phyloP scores from a whole-genome alignment of 2,329 filamentous ascomycete genomes.

The Diatrype stigma region DNA sequence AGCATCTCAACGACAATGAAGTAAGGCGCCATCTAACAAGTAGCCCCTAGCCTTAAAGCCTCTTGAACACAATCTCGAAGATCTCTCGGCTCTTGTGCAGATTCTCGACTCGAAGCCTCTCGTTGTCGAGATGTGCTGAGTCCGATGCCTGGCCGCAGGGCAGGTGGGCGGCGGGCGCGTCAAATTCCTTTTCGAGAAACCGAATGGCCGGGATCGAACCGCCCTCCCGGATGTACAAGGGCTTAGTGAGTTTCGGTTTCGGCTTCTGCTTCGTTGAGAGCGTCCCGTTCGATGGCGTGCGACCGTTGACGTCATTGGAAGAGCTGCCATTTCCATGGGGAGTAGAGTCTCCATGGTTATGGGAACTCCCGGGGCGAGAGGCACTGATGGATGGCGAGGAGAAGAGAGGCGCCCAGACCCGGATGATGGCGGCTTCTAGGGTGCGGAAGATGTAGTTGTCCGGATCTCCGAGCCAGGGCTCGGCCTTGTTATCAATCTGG shows the following conservation, averaged over 20 bases:
- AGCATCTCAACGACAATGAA: no score
- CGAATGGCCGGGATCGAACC: constrained; percentile 92
- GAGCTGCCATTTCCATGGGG: neutral
- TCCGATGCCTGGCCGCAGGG: constrained; percentile 95
- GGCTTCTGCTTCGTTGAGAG: neutral
- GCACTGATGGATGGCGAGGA: constrained; percentile 18
- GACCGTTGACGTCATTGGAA: neutral
- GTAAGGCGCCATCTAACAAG: no score
- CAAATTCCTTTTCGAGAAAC: constrained; percentile 91
- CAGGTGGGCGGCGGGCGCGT: constrained; percentile 83
- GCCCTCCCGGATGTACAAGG: constrained; percentile 91
- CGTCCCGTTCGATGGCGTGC: neutral
- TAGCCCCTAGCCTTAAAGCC: constrained; percentile 44
- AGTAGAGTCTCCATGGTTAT: neutral
- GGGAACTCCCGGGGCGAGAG: no score
- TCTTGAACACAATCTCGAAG: constrained; percentile 78
- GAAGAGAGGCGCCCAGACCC: constrained; percentile 69
- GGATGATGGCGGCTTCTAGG: constrained; percentile 77
- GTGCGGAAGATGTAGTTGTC: constrained; percentile 88
- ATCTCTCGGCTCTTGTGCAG: constrained; percentile 89
- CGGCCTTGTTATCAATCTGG: constrained; percentile 86
- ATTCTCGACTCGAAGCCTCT: constrained; percentile 83
- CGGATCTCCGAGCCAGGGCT: constrained; percentile 93
- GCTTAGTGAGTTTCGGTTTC: constrained; percentile 49
- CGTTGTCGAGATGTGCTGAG: constrained; percentile 89